Evolutionary conservation across 148 eudicot species (phyloP).

Genomic region (Pharnaceum exiguum): DNA sequence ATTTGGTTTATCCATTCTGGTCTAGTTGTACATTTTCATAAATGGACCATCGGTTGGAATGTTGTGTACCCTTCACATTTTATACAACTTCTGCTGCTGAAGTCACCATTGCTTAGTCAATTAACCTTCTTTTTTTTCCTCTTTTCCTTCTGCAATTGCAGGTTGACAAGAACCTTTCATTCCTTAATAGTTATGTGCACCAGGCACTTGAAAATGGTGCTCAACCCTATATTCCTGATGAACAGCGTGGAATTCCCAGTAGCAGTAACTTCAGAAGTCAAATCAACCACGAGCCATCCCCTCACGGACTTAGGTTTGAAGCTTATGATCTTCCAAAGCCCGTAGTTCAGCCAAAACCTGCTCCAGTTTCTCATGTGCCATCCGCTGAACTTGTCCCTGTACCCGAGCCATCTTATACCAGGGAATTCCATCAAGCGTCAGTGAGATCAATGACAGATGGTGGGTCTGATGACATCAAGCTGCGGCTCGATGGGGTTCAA

Average conservation of each 20-base stretch:
- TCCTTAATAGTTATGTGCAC: constrained; percentile 65
- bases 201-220: constrained; percentile 76
- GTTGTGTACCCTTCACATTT: not conserved
- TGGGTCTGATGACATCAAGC: constrained; percentile 59
- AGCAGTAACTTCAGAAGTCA: constrained; percentile 47
- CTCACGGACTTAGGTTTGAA: constrained; percentile 85
- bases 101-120: not conserved
- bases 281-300: constrained; percentile 48
- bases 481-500: constrained; percentile 91
- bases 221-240: constrained; percentile 84
- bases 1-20: too few species aligned
- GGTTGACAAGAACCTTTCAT: constrained; percentile 73
- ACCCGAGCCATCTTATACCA: constrained; percentile 46
- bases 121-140: too few species aligned
- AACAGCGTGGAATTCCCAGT: constrained; percentile 51
- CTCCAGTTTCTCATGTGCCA: constrained; percentile 34
- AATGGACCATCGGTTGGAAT: too few species aligned
- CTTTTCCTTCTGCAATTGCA: too few species aligned
- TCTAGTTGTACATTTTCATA: too few species aligned
- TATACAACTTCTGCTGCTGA: not conserved
- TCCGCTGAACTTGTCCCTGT: constrained; percentile 80
- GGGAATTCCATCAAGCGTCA: constrained; percentile 36
- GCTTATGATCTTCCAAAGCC: constrained; percentile 93
- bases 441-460: constrained; percentile 35
- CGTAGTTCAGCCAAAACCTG: constrained; percentile 29